phyloP scores from a whole-genome alignment of 2,329 filamentous ascomycete genomes.

The Verticillium alfalfae region DNA sequence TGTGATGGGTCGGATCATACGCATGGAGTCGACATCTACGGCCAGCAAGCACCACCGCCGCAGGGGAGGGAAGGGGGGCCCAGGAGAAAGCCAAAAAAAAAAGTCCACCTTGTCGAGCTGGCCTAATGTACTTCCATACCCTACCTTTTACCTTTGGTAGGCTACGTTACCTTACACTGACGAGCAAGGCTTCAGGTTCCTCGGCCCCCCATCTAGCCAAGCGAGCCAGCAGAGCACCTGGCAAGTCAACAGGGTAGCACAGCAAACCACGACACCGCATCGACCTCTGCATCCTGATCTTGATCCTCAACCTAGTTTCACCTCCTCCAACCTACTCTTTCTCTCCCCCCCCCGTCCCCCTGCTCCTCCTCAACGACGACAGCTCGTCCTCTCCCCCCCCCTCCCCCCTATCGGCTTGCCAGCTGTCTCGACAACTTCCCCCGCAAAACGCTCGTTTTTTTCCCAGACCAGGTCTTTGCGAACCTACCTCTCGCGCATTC shows the following conservation, averaged over 20 bases:
- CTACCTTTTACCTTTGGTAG: no score
- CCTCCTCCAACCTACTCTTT: conserved; percentile 5
- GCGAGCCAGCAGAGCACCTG: not conserved
- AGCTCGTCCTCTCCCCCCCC: not conserved
- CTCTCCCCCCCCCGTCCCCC: conserved; percentile 1
- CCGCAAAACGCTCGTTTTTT: not conserved
- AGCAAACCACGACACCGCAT: not conserved
- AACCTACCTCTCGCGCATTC: not conserved
- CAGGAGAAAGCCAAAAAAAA: not conserved
- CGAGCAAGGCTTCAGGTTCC: not conserved
- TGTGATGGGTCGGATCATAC: not conserved
- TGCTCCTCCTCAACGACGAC: not conserved
- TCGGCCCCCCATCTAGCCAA: not conserved
- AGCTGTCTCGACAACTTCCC: not conserved
- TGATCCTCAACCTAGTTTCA: conserved; percentile 10
- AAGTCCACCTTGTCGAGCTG: not conserved
- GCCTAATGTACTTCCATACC: no score
- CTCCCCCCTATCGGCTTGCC: not conserved
- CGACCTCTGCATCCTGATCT: conserved; percentile 1
- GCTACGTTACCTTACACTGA: not conserved
- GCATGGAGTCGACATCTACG: not conserved
- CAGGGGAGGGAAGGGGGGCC: not conserved
- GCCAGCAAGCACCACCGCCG: not conserved
- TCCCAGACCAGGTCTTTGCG: not conserved
- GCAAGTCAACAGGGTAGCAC: not conserved